Evolutionary conservation across 2,329 filamentous ascomycete genomes (phyloP).

Genomic region (Stachybotrys elegans): DNA sequence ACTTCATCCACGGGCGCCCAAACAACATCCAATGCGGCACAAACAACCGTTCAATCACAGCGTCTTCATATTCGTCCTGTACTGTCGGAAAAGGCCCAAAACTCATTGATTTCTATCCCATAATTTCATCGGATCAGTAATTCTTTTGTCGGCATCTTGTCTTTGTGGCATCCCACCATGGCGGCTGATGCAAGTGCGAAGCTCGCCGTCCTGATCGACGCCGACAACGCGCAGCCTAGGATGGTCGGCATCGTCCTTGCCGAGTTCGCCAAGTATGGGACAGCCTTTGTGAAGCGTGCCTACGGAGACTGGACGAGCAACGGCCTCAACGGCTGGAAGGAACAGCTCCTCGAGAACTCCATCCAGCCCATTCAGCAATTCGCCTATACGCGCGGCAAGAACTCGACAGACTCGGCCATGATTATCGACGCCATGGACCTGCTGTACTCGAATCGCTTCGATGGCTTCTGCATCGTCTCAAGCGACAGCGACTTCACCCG

Average conservation of each 20-base stretch:
- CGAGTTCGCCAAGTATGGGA: slow-evolving; percentile 28
- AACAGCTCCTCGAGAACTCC: slow-evolving; percentile 21
- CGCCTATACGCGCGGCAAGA: slow-evolving; percentile 28
- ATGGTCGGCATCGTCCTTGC: slow-evolving; percentile 16
- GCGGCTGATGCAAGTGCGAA: slow-evolving; percentile 9
- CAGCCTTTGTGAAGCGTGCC: slow-evolving; percentile 21
- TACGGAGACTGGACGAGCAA: slow-evolving; percentile 29
- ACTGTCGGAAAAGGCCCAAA: no score
- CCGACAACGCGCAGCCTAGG: slow-evolving; percentile 21
- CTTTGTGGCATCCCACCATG: no score
- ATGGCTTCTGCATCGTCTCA: slow-evolving; percentile 27
- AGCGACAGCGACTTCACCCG: slow-evolving; percentile 32
- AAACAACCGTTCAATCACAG: no score
- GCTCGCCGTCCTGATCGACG: slow-evolving; percentile 27
- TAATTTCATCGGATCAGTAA: no score
- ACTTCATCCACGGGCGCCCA: no score
- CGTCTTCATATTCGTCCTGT: no score
- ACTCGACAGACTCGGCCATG: slow-evolving; percentile 28
- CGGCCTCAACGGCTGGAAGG: slow-evolving; percentile 22
- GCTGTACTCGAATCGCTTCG: slow-evolving; percentile 23
- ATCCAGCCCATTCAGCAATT: slow-evolving; percentile 32
- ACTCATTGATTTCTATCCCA: no score
- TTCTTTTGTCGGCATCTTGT: no score
- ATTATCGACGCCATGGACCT: slow-evolving; percentile 33
- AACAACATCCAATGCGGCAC: no score